Conservation (phyloP, 1,139 yeast species). For the Kazachstania sp. region DNA sequence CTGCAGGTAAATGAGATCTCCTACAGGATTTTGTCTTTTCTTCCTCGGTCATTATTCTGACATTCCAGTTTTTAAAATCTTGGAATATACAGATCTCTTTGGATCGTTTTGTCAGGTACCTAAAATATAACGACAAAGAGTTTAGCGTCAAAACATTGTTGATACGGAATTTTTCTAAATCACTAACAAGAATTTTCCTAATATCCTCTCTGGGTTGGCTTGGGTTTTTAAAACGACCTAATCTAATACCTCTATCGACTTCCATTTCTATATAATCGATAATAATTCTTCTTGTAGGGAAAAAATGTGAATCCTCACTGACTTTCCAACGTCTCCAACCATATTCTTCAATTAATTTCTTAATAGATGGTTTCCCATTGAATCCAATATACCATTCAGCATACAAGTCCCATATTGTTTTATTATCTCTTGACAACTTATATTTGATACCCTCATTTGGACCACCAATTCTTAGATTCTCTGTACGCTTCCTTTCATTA, state of each 20-base stretch:
- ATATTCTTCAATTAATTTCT: slow-evolving; percentile 27
- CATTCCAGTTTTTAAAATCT: slow-evolving; percentile 27
- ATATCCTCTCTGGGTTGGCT: slow-evolving; percentile 27
- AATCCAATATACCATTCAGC: slow-evolving; percentile 32
- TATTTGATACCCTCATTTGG: slow-evolving; percentile 25
- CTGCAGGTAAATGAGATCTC: slow-evolving; percentile 10
- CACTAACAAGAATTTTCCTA: slow-evolving; percentile 28
- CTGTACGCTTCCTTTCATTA: not conserved
- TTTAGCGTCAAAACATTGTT: slow-evolving; percentile 29
- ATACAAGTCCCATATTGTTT: slow-evolving; percentile 32
- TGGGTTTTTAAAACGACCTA: slow-evolving; percentile 26
- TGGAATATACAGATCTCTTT: slow-evolving; percentile 29
- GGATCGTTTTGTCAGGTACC: slow-evolving; percentile 26
- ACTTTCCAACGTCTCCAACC: slow-evolving; percentile 34
- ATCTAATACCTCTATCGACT: slow-evolving; percentile 25
- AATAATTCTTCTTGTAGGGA: slow-evolving; percentile 31
- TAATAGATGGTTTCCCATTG: slow-evolving; percentile 30
- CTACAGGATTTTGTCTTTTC: slow-evolving; percentile 29
- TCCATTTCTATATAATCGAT: slow-evolving; percentile 31
- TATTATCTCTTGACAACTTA: slow-evolving; percentile 31
- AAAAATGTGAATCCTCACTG: slow-evolving; percentile 32
- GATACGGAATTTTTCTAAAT: slow-evolving; percentile 30
- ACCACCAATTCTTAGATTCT: slow-evolving; percentile 2
- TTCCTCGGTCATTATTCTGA: slow-evolving; percentile 26
- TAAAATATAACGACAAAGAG: slow-evolving; percentile 28